These are phyloP conservation scores for Coffea humblotiana DNA, from an alignment of 305 asterid species.

Conservation along the genomic window DNA sequence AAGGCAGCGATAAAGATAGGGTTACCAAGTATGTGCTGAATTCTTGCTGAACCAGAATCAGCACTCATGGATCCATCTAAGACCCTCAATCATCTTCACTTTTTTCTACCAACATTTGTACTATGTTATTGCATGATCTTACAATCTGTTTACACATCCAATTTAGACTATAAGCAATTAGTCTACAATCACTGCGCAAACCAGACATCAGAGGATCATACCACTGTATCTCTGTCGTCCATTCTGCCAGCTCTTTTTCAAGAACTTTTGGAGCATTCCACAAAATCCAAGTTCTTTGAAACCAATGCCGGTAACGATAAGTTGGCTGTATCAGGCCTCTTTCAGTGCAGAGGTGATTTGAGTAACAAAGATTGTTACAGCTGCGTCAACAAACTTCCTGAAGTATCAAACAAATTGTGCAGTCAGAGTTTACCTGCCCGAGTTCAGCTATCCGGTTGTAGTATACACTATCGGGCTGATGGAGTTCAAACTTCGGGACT, in stretches of 20 bases:
- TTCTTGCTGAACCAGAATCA: slow-evolving; percentile 5
- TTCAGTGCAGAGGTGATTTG: slow-evolving; percentile 54
- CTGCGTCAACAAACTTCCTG: slow-evolving; percentile 42
- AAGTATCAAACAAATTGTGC: slow-evolving; percentile 35
- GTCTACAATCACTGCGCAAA: slow-evolving; percentile 52
- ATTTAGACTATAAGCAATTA: slow-evolving; percentile 33
- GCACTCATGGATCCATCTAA: slow-evolving; percentile 32
- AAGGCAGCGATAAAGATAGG: background rate
- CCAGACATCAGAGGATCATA: slow-evolving; percentile 26
- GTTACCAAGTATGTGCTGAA: background rate
- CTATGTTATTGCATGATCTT: slow-evolving; percentile 25
- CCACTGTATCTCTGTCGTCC: slow-evolving; percentile 16
- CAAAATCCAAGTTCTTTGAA: slow-evolving; percentile 43
- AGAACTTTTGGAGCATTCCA: slow-evolving; percentile 43
- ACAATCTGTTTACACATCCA: slow-evolving; percentile 21
- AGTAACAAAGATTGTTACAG: slow-evolving; percentile 41
- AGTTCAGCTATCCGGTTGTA: slow-evolving; percentile 70
- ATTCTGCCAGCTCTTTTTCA: slow-evolving; percentile 44
- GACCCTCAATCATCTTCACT: background rate
- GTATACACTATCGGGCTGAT: slow-evolving; percentile 49
- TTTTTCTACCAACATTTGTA: slow-evolving; percentile 15
- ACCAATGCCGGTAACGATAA: slow-evolving; percentile 44
- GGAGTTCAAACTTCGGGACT: slow-evolving; percentile 21
- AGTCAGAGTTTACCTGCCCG: slow-evolving; percentile 40
- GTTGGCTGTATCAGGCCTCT: slow-evolving; percentile 49